Conservation (phyloP, 176 grass and related monocot species). For the Urochloa ruziziensis region DNA sequence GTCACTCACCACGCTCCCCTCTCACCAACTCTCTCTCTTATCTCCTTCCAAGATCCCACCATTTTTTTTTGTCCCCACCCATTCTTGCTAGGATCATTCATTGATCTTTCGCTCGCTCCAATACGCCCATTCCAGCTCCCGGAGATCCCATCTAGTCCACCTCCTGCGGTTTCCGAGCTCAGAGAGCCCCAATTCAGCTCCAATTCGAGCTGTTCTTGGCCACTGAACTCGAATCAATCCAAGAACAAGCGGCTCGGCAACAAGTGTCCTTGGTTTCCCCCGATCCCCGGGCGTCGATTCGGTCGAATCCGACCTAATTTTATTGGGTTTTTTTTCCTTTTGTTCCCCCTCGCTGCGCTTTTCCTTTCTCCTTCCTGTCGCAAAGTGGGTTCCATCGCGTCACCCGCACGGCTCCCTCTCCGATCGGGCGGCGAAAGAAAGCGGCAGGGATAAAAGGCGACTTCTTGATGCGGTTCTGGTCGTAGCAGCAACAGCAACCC, state of each 20-base stretch:
- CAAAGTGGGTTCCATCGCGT: slow-evolving; percentile 76
- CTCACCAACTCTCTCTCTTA: slow-evolving; percentile 55
- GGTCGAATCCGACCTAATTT: slow-evolving; percentile 57
- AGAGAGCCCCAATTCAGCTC: slow-evolving; percentile 4
- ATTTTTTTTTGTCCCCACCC: slow-evolving; percentile 8
- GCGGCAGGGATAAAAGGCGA: slow-evolving; percentile 15
- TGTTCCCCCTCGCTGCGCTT: not conserved
- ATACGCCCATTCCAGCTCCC: slow-evolving; percentile 31
- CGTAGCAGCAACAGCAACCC: slow-evolving; percentile 12
- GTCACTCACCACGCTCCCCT: slow-evolving; percentile 39
- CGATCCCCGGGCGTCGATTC: slow-evolving; percentile 53
- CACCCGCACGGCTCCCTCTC: slow-evolving; percentile 35
- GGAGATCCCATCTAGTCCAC: slow-evolving; percentile 19
- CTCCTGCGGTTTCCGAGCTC: not conserved
- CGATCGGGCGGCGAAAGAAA: slow-evolving; percentile 29
- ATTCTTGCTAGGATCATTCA: slow-evolving; percentile 36
- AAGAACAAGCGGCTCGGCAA: slow-evolving; percentile 29
- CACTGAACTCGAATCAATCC: slow-evolving; percentile 11
- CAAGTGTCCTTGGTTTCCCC: slow-evolving; percentile 42
- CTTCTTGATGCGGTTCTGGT: slow-evolving; percentile 39
- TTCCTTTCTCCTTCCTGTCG: not conserved
- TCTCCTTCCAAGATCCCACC: slow-evolving; percentile 60
- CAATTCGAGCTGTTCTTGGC: slow-evolving; percentile 7
- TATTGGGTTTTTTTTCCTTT: not conserved
- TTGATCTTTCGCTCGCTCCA: slow-evolving; percentile 49